Evolutionary conservation across 23 red algal genomes (phyloP).

Genomic region (Gracilaria domingensis): DNA sequence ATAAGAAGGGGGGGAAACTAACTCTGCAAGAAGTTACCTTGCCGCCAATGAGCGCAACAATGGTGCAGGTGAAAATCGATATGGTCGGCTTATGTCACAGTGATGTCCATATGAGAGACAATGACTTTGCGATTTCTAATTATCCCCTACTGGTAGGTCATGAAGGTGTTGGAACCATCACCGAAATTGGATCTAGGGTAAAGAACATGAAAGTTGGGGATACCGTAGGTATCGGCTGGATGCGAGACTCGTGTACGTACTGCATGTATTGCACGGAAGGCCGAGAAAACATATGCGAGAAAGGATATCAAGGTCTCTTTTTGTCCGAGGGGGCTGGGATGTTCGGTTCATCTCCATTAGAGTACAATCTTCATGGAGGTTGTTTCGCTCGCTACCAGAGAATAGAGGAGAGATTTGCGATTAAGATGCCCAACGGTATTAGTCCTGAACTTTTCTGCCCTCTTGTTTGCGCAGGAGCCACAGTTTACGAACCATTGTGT

Average conservation of each 20-base stretch:
- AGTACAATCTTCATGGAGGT: slow-evolving; percentile 55
- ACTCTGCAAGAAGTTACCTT: slow-evolving; percentile 40
- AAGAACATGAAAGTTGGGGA: slow-evolving; percentile 13
- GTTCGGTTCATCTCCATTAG: slow-evolving; percentile 3
- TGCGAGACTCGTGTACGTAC: slow-evolving; percentile 45
- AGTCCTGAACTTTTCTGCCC: slow-evolving; percentile 47
- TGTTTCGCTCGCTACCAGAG: slow-evolving; percentile 50
- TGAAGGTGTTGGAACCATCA: slow-evolving; percentile 58
- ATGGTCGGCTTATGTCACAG: slow-evolving; percentile 69
- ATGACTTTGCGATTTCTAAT: slow-evolving; percentile 40
- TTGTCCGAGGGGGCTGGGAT: slow-evolving; percentile 7
- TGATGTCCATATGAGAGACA: slow-evolving; percentile 68
- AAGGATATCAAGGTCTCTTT: slow-evolving; percentile 53
- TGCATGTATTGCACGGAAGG: slow-evolving; percentile 36
- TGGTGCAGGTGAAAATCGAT: slow-evolving; percentile 46
- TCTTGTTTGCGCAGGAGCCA: slow-evolving; percentile 58
- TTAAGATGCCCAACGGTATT: slow-evolving; percentile 46
- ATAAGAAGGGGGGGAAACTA: slow-evolving; percentile 45
- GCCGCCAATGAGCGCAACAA: slow-evolving; percentile 30
- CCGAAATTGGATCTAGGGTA: slow-evolving; percentile 35
- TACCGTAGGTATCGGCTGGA: slow-evolving; percentile 55
- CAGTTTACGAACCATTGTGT: slow-evolving; percentile 60
- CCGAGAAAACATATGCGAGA: slow-evolving; percentile 63
- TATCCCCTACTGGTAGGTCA: slow-evolving; percentile 62
- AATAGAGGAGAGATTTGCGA: slow-evolving; percentile 69